phyloP scores from a whole-genome alignment of 2,329 filamentous ascomycete genomes.

The Saccharata proteae region DNA sequence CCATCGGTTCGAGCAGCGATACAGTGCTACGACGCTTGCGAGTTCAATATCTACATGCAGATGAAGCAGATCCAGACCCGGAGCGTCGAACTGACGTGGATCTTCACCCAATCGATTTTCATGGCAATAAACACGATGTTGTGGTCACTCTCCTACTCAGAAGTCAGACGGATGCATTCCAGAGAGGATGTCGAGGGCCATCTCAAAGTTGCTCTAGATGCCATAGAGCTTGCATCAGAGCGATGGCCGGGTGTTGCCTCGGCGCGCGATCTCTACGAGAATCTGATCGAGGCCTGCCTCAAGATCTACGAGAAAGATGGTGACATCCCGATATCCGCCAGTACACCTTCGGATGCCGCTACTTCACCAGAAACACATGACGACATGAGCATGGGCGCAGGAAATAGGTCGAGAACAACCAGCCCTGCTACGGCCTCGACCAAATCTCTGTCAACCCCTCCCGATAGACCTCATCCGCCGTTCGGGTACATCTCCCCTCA shows the following conservation, averaged over 20 bases:
- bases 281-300: slow-evolving; percentile 72
- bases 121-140: slow-evolving; percentile 85
- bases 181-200: slow-evolving; percentile 66
- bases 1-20: slow-evolving; percentile 68
- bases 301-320: slow-evolving; percentile 65
- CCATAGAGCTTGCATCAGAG: slow-evolving; percentile 67
- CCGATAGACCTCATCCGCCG: slow-evolving; percentile 20
- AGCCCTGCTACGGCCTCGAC: slow-evolving; percentile 31
- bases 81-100: slow-evolving; percentile 81
- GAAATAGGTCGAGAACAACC: slow-evolving; percentile 32
- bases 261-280: slow-evolving; percentile 75
- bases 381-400: too few relatives aligned
- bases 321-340: slow-evolving; percentile 36
- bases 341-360: slow-evolving; percentile 35
- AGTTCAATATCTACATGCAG: slow-evolving; percentile 70
- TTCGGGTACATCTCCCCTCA: slow-evolving; percentile 25
- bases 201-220: slow-evolving; percentile 62
- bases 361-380: slow-evolving; percentile 22
- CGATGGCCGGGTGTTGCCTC: slow-evolving; percentile 85
- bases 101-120: slow-evolving; percentile 80
- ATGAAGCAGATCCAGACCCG: slow-evolving; percentile 65
- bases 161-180: slow-evolving; percentile 61
- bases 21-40: slow-evolving; percentile 71
- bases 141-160: slow-evolving; percentile 80
- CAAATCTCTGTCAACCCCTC: slow-evolving; percentile 24